These are phyloP conservation scores for Phytophthora lateralis DNA, from an alignment of 352 stramenopile genomes.

Conservation along the genomic window DNA sequence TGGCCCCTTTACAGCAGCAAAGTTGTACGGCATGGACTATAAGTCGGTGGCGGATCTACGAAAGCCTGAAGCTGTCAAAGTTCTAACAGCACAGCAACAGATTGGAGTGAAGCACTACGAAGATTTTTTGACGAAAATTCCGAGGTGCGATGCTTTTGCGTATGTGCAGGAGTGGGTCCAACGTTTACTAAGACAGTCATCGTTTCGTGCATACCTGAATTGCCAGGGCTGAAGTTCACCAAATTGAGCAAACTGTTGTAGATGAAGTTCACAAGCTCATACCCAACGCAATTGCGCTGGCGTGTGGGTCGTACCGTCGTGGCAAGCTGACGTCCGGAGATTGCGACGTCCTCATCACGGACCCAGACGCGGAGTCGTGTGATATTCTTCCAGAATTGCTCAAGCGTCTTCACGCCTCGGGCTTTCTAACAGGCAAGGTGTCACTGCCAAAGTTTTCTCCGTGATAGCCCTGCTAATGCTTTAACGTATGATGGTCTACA, in stretches of 20 bases:
- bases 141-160: slow-evolving; percentile 32
- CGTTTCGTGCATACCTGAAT: not conserved
- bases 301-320: slow-evolving; percentile 82
- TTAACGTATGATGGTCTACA: slow-evolving; percentile 13
- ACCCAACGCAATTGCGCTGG: slow-evolving; percentile 63
- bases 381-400: slow-evolving; percentile 74
- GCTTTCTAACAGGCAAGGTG: slow-evolving; percentile 66
- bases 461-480: not conserved
- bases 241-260: slow-evolving; percentile 81
- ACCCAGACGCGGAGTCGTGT: slow-evolving; percentile 71
- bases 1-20: slow-evolving; percentile 71
- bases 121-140: slow-evolving; percentile 81
- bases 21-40: slow-evolving; percentile 77
- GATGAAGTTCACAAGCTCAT: slow-evolving; percentile 68
- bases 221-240: slow-evolving; percentile 61
- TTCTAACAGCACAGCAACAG: slow-evolving; percentile 67
- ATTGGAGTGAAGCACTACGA: slow-evolving; percentile 85
- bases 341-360: slow-evolving; percentile 82
- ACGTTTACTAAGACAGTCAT: not conserved
- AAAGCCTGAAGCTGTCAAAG: slow-evolving; percentile 39
- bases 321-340: slow-evolving; percentile 74
- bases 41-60: slow-evolving; percentile 65
- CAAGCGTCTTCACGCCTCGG: slow-evolving; percentile 54
- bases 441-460: not conserved
- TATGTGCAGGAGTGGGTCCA: not conserved